Evolutionary conservation across 495 filamentous ascomycete species (phyloP).

Genomic region (Chaetomium fimeti): DNA sequence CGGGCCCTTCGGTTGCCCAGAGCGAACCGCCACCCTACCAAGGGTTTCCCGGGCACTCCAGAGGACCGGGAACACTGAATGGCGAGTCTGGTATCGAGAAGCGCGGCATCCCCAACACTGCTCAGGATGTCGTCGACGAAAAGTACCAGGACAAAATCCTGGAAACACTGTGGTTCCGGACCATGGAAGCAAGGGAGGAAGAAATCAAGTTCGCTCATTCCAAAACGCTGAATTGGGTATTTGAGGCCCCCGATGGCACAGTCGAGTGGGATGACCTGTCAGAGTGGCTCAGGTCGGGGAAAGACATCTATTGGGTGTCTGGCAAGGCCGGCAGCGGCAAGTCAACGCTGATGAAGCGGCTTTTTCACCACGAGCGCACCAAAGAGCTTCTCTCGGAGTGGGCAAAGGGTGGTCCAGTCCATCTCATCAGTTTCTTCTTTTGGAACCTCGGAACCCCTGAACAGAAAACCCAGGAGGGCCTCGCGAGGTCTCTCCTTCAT

Average conservation of each 20-base stretch:
- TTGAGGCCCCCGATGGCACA: neutral
- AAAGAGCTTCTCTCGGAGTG: neutral
- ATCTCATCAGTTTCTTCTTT: neutral
- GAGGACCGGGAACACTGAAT: no score
- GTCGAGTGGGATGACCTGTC: neutral
- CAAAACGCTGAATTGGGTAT: neutral
- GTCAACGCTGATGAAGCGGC: constrained; percentile 5
- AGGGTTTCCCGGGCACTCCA: no score
- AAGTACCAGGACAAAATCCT: neutral
- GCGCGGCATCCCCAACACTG: neutral
- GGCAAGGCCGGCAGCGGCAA: constrained; percentile 7
- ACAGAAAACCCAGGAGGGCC: neutral
- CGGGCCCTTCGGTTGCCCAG: neutral
- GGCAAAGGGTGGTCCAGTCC: neutral
- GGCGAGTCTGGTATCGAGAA: neutral
- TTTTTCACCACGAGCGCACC: neutral
- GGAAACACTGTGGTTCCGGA: neutral
- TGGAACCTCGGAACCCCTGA: neutral
- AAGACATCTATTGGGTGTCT: constrained; percentile 1
- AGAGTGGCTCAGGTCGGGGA: neutral
- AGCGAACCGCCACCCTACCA: neutral
- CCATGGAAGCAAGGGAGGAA: neutral
- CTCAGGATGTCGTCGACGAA: neutral
- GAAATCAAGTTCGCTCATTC: neutral
- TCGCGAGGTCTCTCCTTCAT: neutral